Base-by-base conservation (phyloP, 2,329 filamentous ascomycete genomes). In the Reticulascus tulasneorum region DNA sequence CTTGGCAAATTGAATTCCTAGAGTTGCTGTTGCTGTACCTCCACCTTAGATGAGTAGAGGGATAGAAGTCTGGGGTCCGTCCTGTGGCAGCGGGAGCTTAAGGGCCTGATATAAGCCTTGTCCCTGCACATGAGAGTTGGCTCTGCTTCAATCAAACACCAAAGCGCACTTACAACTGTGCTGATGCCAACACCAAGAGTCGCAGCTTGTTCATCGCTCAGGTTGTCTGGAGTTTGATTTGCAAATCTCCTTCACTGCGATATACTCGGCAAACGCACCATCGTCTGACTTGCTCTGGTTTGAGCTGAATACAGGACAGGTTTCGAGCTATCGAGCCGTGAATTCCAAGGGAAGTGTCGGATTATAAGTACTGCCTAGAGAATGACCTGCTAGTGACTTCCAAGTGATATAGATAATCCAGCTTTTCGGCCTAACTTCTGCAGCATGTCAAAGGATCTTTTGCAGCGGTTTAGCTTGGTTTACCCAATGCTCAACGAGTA, bases 21-120 rank as follows among this genome's bases (percentile, higher is more conserved):
- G 69, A 28, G 76, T 70, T 52, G 69, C 71, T 0, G 75, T 76
- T 3, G 73, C 75, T 8, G 70, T 79, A 53, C 71, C 71, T 11
- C 64, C 66, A 26, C 66, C 69, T 35, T 71, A 68, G 41, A 69
- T 66, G 16, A 71, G 46, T 24, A 38, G 8, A 42, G 18, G 15
- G 30, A 28, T 6, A 38, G 25, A 3, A 42, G 62, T 55, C n/a
- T 56, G 53, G 20, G 52, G 35, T 6, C 66, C 58, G 8, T 51
- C 37, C 15, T 47, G 57, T 1, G 78, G 77, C 4, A 76, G 54
- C 0, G 67, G 61, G 0, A 75, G 59, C 33, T 54, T 35, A 2
- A 75, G 56, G 6, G 51, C 49, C 40, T 70, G 63, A 52, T 72
- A 75, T 6, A 75, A 56, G 1, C 60, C 64, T 54, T 73, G 69